Conservation (phyloP, 805 yeast genomes). For the Wickerhamomyces sydowiorum region DNA sequence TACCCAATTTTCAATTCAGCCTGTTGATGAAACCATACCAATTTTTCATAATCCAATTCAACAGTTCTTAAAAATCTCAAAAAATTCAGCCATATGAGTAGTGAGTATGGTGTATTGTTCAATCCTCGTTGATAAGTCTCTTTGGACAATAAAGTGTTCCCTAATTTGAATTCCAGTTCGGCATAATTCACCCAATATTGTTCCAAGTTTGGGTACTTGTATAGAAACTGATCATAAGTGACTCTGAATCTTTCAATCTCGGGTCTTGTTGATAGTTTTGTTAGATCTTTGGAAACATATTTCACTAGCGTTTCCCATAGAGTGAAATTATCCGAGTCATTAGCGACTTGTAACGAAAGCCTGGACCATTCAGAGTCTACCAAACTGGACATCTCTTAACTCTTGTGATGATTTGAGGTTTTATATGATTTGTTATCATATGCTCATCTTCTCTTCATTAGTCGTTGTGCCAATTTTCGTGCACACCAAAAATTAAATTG, state of each 20-base stretch:
- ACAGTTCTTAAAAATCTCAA: constrained; percentile 31
- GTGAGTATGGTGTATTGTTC: constrained; percentile 34
- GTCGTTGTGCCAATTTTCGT: too few species aligned
- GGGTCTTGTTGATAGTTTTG: constrained; percentile 27
- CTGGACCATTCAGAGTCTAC: constrained; percentile 6
- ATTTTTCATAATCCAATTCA: constrained; percentile 22
- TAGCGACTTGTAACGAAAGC: constrained; percentile 5
- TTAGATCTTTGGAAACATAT: constrained; percentile 28
- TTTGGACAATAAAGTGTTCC: constrained; percentile 32
- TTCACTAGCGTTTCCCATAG: constrained; percentile 34
- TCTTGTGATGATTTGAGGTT: too few species aligned
- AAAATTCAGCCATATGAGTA: constrained; percentile 46
- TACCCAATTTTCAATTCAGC: constrained; percentile 46
- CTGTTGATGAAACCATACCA: constrained; percentile 35
- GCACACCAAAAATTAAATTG: too few species aligned
- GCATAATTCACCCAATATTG: constrained; percentile 59
- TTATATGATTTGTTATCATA: too few species aligned
- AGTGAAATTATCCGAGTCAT: constrained; percentile 28
- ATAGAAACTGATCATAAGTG: constrained; percentile 37
- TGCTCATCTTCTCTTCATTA: too few species aligned
- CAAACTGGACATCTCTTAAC: too few species aligned
- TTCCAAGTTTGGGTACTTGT: constrained; percentile 42
- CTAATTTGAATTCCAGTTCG: constrained; percentile 37
- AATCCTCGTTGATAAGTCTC: constrained; percentile 35
- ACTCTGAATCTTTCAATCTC: constrained; percentile 30